Evolutionary conservation across 2,329 filamentous ascomycete species (phyloP).

Genomic region (Gremmenia infestans): DNA sequence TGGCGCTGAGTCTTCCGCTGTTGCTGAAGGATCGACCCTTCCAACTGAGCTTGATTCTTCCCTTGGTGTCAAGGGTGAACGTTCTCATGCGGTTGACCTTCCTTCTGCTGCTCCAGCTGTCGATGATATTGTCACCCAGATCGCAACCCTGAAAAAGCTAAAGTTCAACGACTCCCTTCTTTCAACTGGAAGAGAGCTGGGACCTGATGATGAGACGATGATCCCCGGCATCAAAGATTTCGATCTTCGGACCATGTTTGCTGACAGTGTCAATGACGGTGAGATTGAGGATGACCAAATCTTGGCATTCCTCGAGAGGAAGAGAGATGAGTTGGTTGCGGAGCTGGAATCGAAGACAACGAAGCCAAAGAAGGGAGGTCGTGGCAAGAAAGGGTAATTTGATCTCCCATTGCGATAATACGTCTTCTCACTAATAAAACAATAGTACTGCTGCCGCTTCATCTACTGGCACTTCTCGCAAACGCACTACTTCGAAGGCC

Average conservation of each 20-base stretch:
- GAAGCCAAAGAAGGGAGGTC: slow-evolving; percentile 1
- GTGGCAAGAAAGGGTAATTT: slow-evolving; percentile 9
- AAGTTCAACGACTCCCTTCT: background rate
- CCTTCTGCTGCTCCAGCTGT: background rate
- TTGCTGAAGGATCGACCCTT: background rate
- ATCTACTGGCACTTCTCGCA: slow-evolving; percentile 2
- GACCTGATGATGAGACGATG: background rate
- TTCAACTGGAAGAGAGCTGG: background rate
- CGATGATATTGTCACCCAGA: background rate
- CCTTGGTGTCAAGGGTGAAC: slow-evolving; percentile 3
- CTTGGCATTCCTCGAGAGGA: background rate
- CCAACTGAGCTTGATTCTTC: background rate
- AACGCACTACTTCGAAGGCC: slow-evolving; percentile 1
- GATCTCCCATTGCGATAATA: background rate
- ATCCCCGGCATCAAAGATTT: background rate
- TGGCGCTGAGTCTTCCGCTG: background rate
- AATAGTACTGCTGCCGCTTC: background rate
- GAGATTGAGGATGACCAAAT: background rate
- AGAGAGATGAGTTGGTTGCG: background rate
- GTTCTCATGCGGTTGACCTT: slow-evolving; percentile 1
- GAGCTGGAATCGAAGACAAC: background rate
- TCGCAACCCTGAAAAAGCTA: background rate
- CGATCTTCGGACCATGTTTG: background rate
- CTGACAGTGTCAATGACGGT: background rate
- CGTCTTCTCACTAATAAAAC: background rate